phyloP scores from a whole-genome alignment of 1,284 basidiomycete species.

The Athelia psychrophila region DNA sequence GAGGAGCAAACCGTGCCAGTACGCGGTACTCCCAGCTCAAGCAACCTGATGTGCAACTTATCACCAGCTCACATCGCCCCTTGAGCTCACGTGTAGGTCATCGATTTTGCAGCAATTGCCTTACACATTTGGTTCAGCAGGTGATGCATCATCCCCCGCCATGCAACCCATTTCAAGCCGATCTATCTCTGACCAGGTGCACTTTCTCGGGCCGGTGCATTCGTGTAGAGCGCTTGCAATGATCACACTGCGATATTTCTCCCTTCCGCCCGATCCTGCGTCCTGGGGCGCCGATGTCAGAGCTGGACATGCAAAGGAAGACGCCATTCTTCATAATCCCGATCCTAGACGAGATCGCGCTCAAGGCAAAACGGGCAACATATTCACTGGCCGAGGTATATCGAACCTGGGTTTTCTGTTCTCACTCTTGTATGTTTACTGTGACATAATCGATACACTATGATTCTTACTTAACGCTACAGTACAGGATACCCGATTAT shows the following conservation, averaged over 20 bases:
- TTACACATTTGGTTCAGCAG: no score
- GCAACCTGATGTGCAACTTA: slow-evolving; percentile 7
- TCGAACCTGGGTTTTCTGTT: slow-evolving; percentile 40
- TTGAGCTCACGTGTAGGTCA: slow-evolving; percentile 5
- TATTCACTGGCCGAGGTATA: slow-evolving; percentile 32
- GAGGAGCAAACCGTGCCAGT: slow-evolving; percentile 42
- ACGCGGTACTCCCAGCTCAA: slow-evolving; percentile 5
- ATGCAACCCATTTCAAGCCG: slow-evolving; percentile 13
- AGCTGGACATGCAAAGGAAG: slow-evolving; percentile 17
- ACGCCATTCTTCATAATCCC: slow-evolving; percentile 29
- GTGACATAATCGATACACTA: background rate
- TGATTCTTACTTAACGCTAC: background rate
- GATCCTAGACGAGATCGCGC: slow-evolving; percentile 20
- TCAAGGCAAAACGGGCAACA: slow-evolving; percentile 25
- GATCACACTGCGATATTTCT: no score
- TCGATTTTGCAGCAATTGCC: no score
- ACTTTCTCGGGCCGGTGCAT: no score
- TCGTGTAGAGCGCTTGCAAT: no score
- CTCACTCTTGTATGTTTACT: slow-evolving; percentile 10
- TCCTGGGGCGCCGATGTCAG: slow-evolving; percentile 22
- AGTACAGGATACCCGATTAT: slow-evolving; percentile 47
- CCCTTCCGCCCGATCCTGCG: slow-evolving; percentile 23
- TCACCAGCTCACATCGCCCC: background rate
- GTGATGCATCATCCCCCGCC: no score
- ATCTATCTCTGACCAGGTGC: slow-evolving; percentile 52